Conservation (phyloP, 2,329 filamentous ascomycete species). For the Xylaria digitata region DNA sequence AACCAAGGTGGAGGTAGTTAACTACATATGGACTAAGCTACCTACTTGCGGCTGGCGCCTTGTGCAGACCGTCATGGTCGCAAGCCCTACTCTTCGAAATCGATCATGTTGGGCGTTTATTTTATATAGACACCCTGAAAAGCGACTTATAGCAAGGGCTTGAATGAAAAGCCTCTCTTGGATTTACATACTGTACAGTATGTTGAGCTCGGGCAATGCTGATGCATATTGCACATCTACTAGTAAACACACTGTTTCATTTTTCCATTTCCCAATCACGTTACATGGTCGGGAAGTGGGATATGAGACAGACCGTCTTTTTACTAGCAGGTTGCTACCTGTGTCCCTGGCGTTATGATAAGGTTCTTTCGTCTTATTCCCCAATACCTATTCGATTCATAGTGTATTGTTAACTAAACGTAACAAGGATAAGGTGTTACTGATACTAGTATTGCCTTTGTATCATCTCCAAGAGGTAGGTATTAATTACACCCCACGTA, state of each 20-base stretch:
- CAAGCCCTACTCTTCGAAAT: too few species aligned
- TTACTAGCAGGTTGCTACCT: constrained; percentile 3
- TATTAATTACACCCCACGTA: too few species aligned
- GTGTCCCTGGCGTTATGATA: too few species aligned
- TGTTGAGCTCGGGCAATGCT: constrained; percentile 1
- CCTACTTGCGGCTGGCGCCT: too few species aligned
- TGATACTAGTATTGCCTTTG: too few species aligned
- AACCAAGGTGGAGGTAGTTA: too few species aligned
- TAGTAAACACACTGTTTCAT: background rate
- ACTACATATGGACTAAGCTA: too few species aligned
- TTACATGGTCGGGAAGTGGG: background rate
- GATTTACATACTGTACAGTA: background rate
- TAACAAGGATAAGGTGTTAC: too few species aligned
- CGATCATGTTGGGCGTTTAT: too few species aligned
- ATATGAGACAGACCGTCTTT: constrained; percentile 2
- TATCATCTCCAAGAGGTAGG: too few species aligned
- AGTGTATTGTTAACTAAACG: background rate
- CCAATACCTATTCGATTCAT: background rate
- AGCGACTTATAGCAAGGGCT: background rate
- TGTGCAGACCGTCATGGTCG: too few species aligned
- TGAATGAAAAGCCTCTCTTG: background rate
- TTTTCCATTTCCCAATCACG: background rate
- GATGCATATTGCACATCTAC: background rate
- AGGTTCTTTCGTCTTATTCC: background rate
- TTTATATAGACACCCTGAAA: too few species aligned